Conservation (phyloP, 2,329 filamentous ascomycete species). For the Arthrinium puccinioides region DNA sequence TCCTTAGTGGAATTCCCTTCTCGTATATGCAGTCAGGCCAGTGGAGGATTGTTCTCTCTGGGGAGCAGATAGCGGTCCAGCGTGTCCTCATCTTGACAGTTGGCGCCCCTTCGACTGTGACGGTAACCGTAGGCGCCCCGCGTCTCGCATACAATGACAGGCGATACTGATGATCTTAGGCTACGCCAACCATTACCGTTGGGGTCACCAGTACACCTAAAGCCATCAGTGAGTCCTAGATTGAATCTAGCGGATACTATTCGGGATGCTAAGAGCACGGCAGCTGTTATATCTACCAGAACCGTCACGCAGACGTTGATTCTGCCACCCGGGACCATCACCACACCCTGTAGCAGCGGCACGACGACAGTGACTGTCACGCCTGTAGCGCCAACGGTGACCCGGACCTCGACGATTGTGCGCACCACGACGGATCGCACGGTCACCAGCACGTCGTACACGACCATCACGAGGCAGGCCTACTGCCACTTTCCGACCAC, state of each 20-base stretch:
- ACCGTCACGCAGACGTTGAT: conserved; percentile 24
- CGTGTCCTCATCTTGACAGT: conserved; percentile 26
- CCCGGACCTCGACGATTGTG: conserved; percentile 20
- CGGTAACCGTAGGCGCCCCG: conserved; percentile 25
- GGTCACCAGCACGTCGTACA: conserved; percentile 23
- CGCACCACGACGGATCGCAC: conserved; percentile 25
- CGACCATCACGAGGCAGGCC: conserved; percentile 23
- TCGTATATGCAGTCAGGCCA: conserved; percentile 27
- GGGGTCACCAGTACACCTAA: conserved; percentile 28
- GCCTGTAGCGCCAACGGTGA: conserved; percentile 21
- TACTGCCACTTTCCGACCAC: conserved; percentile 25
- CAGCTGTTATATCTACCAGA: conserved; percentile 11
- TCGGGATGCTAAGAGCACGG: not conserved
- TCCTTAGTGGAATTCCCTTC: conserved; percentile 23
- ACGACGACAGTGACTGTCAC: conserved; percentile 28
- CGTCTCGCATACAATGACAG: too few relatives aligned
- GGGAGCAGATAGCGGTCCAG: conserved; percentile 26
- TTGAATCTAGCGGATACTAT: too few relatives aligned
- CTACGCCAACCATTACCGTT: conserved; percentile 28
- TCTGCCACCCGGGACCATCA: conserved; percentile 23
- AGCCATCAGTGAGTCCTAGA: conserved; percentile 23
- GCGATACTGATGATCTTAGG: conserved; percentile 15
- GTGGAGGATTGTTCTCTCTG: conserved; percentile 29
- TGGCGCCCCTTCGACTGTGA: conserved; percentile 23
- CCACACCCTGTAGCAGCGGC: conserved; percentile 22